Evolutionary conservation across 176 grass and related monocot genomes (phyloP).

Genomic region (Tuctoria greenei): DNA sequence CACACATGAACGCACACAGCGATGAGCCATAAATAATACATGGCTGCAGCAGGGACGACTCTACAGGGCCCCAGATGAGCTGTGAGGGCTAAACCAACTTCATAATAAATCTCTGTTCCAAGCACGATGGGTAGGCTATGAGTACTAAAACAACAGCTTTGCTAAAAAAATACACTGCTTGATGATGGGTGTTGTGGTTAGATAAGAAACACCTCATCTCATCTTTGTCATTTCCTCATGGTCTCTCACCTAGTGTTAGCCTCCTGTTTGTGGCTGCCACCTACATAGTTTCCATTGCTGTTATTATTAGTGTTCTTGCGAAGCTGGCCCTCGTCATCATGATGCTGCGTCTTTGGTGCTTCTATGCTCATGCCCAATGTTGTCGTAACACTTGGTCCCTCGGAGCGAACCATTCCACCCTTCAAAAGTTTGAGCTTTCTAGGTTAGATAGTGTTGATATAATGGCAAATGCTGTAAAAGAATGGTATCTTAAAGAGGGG

Average conservation of each 20-base stretch:
- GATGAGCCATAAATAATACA: conserved; percentile 66
- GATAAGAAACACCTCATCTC: conserved; percentile 68
- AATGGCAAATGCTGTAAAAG: background rate
- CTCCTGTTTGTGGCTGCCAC: conserved; percentile 48
- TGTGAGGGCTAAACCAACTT: conserved; percentile 52
- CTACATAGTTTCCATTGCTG: conserved; percentile 46
- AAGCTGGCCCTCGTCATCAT: conserved; percentile 38
- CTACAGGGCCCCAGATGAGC: conserved; percentile 56
- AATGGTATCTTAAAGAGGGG: background rate
- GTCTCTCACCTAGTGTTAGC: conserved; percentile 57
- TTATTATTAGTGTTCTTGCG: conserved; percentile 50
- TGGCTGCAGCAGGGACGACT: conserved; percentile 49
- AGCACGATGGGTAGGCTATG: conserved; percentile 32
- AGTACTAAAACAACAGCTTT: conserved; percentile 55
- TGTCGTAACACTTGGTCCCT: conserved; percentile 42
- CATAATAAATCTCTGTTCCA: too few relatives aligned
- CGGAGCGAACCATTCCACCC: conserved; percentile 35
- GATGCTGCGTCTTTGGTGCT: conserved; percentile 33
- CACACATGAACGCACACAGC: conserved; percentile 35
- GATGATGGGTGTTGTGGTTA: conserved; percentile 78
- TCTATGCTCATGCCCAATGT: conserved; percentile 54
- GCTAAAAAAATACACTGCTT: conserved; percentile 44
- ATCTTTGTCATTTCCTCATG: conserved; percentile 44
- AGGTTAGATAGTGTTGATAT: background rate
- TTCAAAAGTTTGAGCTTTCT: conserved; percentile 22